Conservation (phyloP, 306 rosid genomes). For the Nissolia schottii region DNA sequence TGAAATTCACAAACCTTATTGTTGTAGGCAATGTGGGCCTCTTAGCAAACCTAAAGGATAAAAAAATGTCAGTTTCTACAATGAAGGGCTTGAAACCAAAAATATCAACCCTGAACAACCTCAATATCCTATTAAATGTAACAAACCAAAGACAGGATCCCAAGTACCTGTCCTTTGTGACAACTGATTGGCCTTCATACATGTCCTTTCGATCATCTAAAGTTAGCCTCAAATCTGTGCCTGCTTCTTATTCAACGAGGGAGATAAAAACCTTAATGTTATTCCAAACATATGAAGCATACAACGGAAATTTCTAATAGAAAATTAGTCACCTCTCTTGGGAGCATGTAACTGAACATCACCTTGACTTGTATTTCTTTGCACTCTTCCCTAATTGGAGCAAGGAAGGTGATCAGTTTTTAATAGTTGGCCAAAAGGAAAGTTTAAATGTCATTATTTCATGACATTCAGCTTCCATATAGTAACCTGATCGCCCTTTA, state of each 20-base stretch:
- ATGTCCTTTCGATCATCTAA: conserved; percentile 37
- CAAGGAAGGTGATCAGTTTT: conserved; percentile 19
- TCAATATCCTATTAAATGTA: not conserved
- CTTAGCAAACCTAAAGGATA: conserved; percentile 41
- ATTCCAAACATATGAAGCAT: not conserved
- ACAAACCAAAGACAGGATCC: conserved; percentile 14
- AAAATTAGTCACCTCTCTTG: conserved; percentile 42
- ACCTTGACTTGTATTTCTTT: conserved; percentile 32
- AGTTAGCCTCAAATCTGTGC: conserved; percentile 31
- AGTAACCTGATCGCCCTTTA: too few relatives aligned
- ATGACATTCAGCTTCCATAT: not conserved
- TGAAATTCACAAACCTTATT: conserved; percentile 44
- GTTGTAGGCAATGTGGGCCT: conserved; percentile 38
- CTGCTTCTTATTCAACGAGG: not conserved
- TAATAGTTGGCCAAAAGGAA: not conserved
- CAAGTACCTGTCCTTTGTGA: conserved; percentile 57
- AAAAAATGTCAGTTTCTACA: conserved; percentile 2
- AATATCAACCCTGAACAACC: not conserved
- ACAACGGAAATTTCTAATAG: not conserved
- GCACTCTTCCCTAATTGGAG: conserved; percentile 40
- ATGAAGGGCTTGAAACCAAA: not conserved
- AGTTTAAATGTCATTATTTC: not conserved
- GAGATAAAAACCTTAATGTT: conserved; percentile 12
- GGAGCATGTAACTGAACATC: conserved; percentile 32
- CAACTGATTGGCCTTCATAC: conserved; percentile 38